Base-by-base conservation (phyloP, 2,329 filamentous ascomycete genomes). In the Colletotrichum sp. region DNA sequence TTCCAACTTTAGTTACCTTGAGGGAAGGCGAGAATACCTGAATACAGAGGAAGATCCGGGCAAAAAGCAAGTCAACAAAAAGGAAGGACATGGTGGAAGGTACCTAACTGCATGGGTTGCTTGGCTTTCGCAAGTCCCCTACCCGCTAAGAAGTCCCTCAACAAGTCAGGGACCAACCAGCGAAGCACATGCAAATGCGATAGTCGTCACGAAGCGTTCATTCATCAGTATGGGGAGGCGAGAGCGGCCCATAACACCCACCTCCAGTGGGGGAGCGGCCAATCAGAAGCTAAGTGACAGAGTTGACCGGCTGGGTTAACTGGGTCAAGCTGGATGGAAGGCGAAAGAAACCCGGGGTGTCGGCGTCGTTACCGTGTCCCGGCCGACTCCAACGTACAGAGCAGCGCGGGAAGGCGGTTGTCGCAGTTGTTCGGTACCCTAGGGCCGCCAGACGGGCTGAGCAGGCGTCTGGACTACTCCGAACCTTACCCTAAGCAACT, bases 151-250 rank as follows among this genome's bases (percentile, higher is more conserved):
- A 76, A 68, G 57, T 74, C 57, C 71, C 74, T 76, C 74, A 76
- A 76, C 65, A 60, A 76, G 59, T 69, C 66, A 55, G 39, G 39
- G 65, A 63, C 65, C 71, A 74, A 67, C 57, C 60, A 73, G 57
- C 21, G 63, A 52, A 73, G 73, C 74, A 74, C 74, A 76, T 76
- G 70, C 70, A 74, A 71, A 63, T 52, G 52, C 74, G 74, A 76
- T 62, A 69, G 70, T 67, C 64, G 74, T 74, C 71, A 64, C 65
- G 65, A 60, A 73, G 57, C 59, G 57, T 30, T 69, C 70, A 76
- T 39, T 63, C 44, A 59, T 68, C 73, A 49, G 64, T 65, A 59
- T 36, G 64, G 64, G 64, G 34, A 73, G 64, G 57, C 73, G 62
- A 73, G 70, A 26, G n/a, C 21, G 65, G 26, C 52, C 64, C 73